These are phyloP conservation scores for Ceratocystis cubensis DNA, from an alignment of 2,329 filamentous ascomycete genomes.

Conservation along the genomic window DNA sequence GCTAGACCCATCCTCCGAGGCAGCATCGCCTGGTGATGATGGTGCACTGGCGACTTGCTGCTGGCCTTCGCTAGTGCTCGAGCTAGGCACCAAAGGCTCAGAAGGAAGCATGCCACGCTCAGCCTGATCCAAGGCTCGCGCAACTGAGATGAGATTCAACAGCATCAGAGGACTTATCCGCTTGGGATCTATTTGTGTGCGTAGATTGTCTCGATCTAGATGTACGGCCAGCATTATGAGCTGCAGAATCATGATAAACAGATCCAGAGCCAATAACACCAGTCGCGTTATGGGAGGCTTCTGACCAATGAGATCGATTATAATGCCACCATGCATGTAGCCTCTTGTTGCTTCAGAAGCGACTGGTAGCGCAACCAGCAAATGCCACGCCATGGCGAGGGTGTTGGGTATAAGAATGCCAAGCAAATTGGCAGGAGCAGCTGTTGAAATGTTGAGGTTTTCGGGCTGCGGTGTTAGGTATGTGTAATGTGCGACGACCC, in stretches of 20 bases:
- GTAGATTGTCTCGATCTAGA: slow-evolving; percentile 45
- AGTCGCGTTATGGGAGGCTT: slow-evolving; percentile 46
- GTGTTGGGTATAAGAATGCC: slow-evolving; percentile 46
- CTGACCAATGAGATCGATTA: slow-evolving; percentile 58
- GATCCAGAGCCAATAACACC: slow-evolving; percentile 44
- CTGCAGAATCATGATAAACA: slow-evolving; percentile 45
- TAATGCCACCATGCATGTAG: slow-evolving; percentile 54
- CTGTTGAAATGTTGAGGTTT: slow-evolving; percentile 41
- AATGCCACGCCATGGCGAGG: slow-evolving; percentile 48
- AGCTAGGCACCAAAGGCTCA: neutral
- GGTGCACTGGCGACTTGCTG: slow-evolving; percentile 1
- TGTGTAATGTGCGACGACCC: slow-evolving; percentile 46
- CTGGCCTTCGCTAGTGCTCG: neutral
- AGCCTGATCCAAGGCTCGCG: slow-evolving; percentile 15
- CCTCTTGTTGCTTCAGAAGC: slow-evolving; percentile 51
- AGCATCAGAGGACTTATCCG: slow-evolving; percentile 14
- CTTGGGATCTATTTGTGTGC: slow-evolving; percentile 24
- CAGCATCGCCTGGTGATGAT: slow-evolving; percentile 6
- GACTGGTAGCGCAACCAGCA: slow-evolving; percentile 41
- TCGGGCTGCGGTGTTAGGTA: slow-evolving; percentile 53
- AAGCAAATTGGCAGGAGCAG: slow-evolving; percentile 45
- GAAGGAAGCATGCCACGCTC: slow-evolving; percentile 12
- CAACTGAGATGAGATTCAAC: slow-evolving; percentile 13
- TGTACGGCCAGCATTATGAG: slow-evolving; percentile 53
- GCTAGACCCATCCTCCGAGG: slow-evolving; percentile 8